Conservation (phyloP, 345 rosid species). For the Populus tremula region DNA sequence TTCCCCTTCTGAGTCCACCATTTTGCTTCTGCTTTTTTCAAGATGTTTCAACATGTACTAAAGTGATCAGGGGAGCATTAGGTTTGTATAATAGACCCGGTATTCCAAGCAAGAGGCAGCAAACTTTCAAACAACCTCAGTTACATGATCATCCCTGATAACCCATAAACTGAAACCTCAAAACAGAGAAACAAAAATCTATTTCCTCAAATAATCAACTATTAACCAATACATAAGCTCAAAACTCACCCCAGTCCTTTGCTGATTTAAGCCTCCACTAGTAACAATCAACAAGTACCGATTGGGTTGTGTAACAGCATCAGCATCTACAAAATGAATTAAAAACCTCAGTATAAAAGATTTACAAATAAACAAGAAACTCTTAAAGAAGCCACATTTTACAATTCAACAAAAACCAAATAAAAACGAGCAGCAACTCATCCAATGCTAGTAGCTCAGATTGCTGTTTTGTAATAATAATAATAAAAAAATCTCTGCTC, state of each 20-base stretch:
- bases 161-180: background rate
- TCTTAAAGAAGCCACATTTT: background rate
- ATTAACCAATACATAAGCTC: background rate
- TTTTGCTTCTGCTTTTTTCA: background rate
- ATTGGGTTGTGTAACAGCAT: conserved; percentile 42
- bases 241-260: conserved; percentile 79
- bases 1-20: background rate
- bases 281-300: conserved; percentile 76
- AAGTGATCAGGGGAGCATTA: background rate
- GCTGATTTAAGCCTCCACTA: conserved; percentile 95
- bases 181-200: background rate
- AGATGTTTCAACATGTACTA: background rate
- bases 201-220: background rate
- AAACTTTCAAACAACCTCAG: background rate
- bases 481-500: background rate
- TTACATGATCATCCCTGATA: background rate
- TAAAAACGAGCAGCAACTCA: background rate
- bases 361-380: background rate
- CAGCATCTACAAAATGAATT: conserved; percentile 48
- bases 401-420: background rate
- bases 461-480: background rate
- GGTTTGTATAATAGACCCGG: background rate
- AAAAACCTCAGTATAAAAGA: background rate
- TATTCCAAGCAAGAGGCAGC: background rate
- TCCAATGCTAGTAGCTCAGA: background rate